phyloP scores from a whole-genome alignment of 345 rosid genomes.

The Rubroshorea leprosula region DNA sequence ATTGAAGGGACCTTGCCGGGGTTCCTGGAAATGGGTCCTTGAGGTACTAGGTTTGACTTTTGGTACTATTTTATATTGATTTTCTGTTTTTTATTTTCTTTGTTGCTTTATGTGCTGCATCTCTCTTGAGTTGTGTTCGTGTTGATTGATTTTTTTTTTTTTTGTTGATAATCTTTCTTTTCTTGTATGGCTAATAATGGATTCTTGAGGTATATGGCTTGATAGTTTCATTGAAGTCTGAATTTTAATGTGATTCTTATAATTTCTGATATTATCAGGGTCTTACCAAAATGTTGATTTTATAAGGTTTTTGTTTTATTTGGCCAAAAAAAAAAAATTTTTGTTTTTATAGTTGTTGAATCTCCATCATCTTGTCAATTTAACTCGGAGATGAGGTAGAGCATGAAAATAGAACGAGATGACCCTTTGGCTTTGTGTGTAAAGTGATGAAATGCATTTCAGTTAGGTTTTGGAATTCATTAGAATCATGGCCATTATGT shows the following conservation, averaged over 20 bases:
- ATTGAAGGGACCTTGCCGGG: conserved; percentile 28
- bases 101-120: not conserved
- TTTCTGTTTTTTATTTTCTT: not conserved
- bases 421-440: not conserved
- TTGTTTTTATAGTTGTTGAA: too few relatives aligned
- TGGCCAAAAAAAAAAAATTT: too few relatives aligned
- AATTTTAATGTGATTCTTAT: not conserved
- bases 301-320: not conserved
- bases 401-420: too few relatives aligned
- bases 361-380: too few relatives aligned
- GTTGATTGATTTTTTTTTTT: too few relatives aligned
- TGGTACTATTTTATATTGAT: not conserved
- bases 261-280: not conserved
- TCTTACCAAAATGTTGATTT: not conserved
- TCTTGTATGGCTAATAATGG: not conserved
- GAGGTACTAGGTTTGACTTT: conserved; percentile 26
- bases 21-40: conserved; percentile 26
- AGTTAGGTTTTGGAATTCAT: not conserved
- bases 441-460: not conserved
- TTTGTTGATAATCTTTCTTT: not conserved
- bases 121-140: too few relatives aligned
- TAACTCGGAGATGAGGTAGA: not conserved
- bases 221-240: not conserved
- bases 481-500: too few relatives aligned
- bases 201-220: not conserved